These are phyloP conservation scores for Citrus medica DNA, from an alignment of 345 rosid genomes.

Conservation along the genomic window DNA sequence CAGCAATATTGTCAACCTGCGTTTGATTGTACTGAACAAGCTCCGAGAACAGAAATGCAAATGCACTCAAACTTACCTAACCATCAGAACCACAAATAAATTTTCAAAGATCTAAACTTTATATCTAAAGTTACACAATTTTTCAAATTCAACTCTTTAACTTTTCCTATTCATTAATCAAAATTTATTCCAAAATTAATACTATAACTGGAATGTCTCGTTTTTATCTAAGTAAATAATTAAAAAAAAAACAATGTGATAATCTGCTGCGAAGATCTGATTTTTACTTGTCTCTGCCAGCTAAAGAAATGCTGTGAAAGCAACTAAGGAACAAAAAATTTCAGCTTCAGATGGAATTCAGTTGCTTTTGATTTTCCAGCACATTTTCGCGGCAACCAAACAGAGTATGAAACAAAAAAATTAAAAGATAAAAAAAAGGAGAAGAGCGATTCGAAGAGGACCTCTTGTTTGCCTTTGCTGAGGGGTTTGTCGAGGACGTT, in stretches of 20 bases:
- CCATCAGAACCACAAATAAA: neutral
- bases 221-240: neutral
- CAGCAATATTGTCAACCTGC: slow-evolving; percentile 93
- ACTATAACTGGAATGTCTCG: neutral
- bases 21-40: slow-evolving; percentile 98
- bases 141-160: neutral
- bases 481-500: slow-evolving; percentile 95
- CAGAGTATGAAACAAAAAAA: neutral
- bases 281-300: neutral
- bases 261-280: neutral
- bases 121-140: neutral
- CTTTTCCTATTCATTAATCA: neutral
- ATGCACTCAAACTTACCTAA: slow-evolving; percentile 65
- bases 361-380: neutral
- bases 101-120: neutral
- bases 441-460: slow-evolving; percentile 10
- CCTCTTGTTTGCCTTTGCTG: slow-evolving; percentile 99
- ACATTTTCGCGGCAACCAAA: slow-evolving; percentile 11
- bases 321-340: neutral
- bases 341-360: neutral
- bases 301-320: neutral
- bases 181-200: neutral
- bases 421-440: neutral
- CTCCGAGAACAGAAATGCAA: slow-evolving; percentile 62
- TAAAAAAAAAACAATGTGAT: neutral